Evolutionary conservation across 768 basidiomycete species (phyloP), one percentile per base, ranked within the genome.

Genomic region (Cystobasidium ongulense): DNA sequence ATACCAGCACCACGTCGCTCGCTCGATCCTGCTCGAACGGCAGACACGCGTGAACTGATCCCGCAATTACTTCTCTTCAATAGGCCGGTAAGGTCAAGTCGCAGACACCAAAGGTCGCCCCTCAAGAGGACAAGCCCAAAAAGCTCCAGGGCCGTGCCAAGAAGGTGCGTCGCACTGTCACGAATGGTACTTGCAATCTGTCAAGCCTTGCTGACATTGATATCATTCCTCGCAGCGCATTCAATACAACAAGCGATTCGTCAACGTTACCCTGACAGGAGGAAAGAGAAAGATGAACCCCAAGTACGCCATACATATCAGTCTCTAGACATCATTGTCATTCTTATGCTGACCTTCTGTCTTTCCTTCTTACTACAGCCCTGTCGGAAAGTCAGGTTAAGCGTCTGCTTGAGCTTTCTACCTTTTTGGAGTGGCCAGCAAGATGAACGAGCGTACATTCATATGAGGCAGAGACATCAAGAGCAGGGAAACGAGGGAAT

Each of bases 71-170:
- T 36, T 15, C 27, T n/a, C 5, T 35, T 8, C 38, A 27, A 52
- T 33, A 71, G 68, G 68, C 68, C 68, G 68, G 68, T 18, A 71
- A 71, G 38, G 68, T 71, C 68, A 71, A 71, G 68, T 71, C 68
- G 29, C 68, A 71, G 68, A 57, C 53, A 54, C 68, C 68, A 31
- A 71, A 71, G 68, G 68, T 71, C 68, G 68, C 33, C 21, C 68
- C 68, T 46, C 36, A 39, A 17, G 68, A 36, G 36, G 68, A 71
- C 68, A 71, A 71, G 68, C 68, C 68, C 10, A 71, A 71, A 53
- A 71, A 61, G 68, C 68, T 71, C 38, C 68, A 71, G 33, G 68
- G 68, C 52, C 68, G 68, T 27, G 68, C 68, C 10, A 71, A 71
- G 68, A 71, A 71, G 57, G 57, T 59, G 33, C 15, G 57, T 59